These are phyloP conservation scores for cucumber (Cucumis sativus) DNA, from an alignment of 306 rosid species.

Conservation along the genomic window Cucumber_9930_V3 NC_026661.2:2255001-2255500, in stretches of 20 bases:
- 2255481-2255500: conserved; percentile 55
- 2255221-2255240: conserved; percentile 47
- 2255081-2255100: no score
- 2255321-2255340: conserved; percentile 41
- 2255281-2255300: conserved; percentile 36
- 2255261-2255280: conserved; percentile 45
- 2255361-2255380: conserved; percentile 47
- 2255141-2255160: conserved; percentile 40
- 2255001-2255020: no score
- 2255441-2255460: conserved; percentile 17
- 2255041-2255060: no score
- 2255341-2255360: conserved; percentile 50
- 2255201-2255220: conserved; percentile 64
- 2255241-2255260: conserved; percentile 52
- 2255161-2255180: conserved; percentile 53
- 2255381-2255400: conserved; percentile 55
- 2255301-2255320: conserved; percentile 37
- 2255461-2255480: conserved; percentile 66
- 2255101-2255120: no score
- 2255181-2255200: conserved; percentile 64
- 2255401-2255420: conserved; percentile 40
- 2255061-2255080: no score
- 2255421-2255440: conserved; percentile 41
- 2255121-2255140: conserved; percentile 23
- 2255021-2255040: no score